Percentiles rank a stretch among this genome's conserved stretches.
These are phyloP conservation scores for Lactarius indigo DNA, from an alignment of 768 basidiomycete species.

Conservation along the genomic window DNA sequence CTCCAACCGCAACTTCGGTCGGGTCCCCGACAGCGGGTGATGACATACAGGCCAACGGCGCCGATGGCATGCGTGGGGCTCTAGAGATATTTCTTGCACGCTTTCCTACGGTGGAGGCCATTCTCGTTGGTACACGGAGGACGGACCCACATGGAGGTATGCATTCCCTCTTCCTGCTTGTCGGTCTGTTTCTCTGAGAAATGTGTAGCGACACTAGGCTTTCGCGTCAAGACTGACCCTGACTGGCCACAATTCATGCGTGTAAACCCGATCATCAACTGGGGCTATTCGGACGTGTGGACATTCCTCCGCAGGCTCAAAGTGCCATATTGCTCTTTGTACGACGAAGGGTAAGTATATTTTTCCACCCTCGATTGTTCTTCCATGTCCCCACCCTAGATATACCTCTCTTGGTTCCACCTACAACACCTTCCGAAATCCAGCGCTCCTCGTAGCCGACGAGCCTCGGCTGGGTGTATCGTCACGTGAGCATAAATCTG, in stretches of 20 bases:
- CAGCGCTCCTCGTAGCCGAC: constrained; percentile 53
- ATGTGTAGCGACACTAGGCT: constrained; percentile 59
- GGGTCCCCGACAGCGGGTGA: constrained; percentile 40
- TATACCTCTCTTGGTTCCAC: constrained; percentile 97
- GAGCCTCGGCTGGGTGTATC: constrained; percentile 27
- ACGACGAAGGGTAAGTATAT: constrained; percentile 74
- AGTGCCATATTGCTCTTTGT: constrained; percentile 85
- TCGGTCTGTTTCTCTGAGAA: neutral
- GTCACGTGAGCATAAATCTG: constrained; percentile 5
- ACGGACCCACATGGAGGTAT: constrained; percentile 92
- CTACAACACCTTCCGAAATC: constrained; percentile 92
- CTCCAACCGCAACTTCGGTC: constrained; percentile 35
- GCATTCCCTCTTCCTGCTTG: constrained; percentile 29
- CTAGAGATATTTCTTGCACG: constrained; percentile 65
- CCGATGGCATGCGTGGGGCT: constrained; percentile 76
- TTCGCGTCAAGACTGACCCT: constrained; percentile 76
- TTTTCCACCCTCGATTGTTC: neutral
- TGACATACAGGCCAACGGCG: constrained; percentile 44
- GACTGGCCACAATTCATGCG: constrained; percentile 90
- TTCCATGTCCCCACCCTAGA: constrained; percentile 38
- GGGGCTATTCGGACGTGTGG: constrained; percentile 92
- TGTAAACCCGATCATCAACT: constrained; percentile 94
- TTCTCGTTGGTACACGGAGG: constrained; percentile 85
- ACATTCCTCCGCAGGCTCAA: constrained; percentile 67
- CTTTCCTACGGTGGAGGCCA: constrained; percentile 68